Conservation (phyloP, 805 yeast species). For the Myxozyma neotropica region DNA sequence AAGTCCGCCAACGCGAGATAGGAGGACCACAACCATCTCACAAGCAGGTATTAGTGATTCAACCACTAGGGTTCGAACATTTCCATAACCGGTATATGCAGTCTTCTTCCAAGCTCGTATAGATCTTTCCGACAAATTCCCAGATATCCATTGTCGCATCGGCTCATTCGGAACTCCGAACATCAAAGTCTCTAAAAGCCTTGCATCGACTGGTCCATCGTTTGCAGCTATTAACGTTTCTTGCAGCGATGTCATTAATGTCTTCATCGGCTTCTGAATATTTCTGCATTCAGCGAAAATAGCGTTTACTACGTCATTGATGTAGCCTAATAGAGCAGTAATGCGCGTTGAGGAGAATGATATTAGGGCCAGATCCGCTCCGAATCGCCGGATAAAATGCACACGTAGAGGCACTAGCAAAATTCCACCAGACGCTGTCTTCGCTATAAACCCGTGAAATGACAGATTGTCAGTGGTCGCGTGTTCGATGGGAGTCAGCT, state of each 20-base stretch:
- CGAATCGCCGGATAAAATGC: slow-evolving; percentile 33
- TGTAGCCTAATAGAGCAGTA: slow-evolving; percentile 21
- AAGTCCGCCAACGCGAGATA: slow-evolving; percentile 32
- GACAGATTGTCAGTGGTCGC: slow-evolving; percentile 24
- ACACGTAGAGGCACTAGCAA: slow-evolving; percentile 22
- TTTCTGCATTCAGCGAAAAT: slow-evolving; percentile 22
- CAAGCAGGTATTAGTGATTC: slow-evolving; percentile 35
- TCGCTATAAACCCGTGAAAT: slow-evolving; percentile 21
- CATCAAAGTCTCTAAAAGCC: slow-evolving; percentile 24
- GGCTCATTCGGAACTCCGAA: slow-evolving; percentile 28
- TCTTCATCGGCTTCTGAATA: slow-evolving; percentile 9
- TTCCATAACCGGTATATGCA: slow-evolving; percentile 18
- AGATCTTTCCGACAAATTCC: slow-evolving; percentile 25
- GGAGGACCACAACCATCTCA: slow-evolving; percentile 29
- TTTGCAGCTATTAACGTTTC: neutral
- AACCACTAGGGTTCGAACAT: slow-evolving; percentile 21
- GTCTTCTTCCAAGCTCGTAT: slow-evolving; percentile 32
- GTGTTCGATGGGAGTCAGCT: slow-evolving; percentile 13
- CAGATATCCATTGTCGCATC: slow-evolving; percentile 28
- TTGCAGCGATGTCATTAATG: neutral
- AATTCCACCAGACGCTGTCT: neutral
- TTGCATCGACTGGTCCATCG: neutral
- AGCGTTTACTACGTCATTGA: slow-evolving; percentile 15
- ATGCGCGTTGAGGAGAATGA: slow-evolving; percentile 29
- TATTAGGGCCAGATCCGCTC: slow-evolving; percentile 26